Percentiles rank a stretch among this genome's conserved stretches.
phyloP scores from a whole-genome alignment of 371 early-diverging fungal species.

The Mucor mucedo region DNA sequence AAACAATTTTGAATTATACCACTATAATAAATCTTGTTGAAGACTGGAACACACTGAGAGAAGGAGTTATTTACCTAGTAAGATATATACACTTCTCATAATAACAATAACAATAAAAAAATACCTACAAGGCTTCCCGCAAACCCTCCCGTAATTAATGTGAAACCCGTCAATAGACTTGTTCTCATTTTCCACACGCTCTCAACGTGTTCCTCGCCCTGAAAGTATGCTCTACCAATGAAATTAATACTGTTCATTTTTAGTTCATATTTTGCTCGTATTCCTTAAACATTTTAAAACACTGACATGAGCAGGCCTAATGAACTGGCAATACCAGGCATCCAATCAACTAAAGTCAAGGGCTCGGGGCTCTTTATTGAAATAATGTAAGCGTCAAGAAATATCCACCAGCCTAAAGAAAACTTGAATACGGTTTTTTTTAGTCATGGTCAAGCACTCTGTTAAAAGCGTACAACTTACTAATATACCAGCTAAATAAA shows the following conservation, averaged over 20 bases:
- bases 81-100: background rate
- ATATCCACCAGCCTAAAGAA: slow-evolving; percentile 1
- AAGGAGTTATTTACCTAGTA: background rate
- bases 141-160: slow-evolving; percentile 2
- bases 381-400: background rate
- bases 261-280: background rate
- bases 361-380: background rate
- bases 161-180: slow-evolving; percentile 4
- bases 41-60: background rate
- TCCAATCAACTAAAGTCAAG: background rate
- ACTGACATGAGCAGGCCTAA: slow-evolving; percentile 1
- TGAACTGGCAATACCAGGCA: background rate
- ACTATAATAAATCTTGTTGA: background rate
- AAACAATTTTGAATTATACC: background rate
- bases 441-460: background rate
- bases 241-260: slow-evolving; percentile 1
- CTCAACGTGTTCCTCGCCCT: background rate
- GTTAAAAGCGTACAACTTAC: background rate
- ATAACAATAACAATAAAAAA: background rate
- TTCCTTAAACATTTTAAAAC: background rate
- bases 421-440: background rate
- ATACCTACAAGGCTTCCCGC: slow-evolving; percentile 1
- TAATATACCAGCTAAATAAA: background rate
- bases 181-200: slow-evolving; percentile 1
- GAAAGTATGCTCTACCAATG: slow-evolving; percentile 1